phyloP scores from a whole-genome alignment of 176 grass and related monocot species.

The Hsuehochloa calcarea region DNA sequence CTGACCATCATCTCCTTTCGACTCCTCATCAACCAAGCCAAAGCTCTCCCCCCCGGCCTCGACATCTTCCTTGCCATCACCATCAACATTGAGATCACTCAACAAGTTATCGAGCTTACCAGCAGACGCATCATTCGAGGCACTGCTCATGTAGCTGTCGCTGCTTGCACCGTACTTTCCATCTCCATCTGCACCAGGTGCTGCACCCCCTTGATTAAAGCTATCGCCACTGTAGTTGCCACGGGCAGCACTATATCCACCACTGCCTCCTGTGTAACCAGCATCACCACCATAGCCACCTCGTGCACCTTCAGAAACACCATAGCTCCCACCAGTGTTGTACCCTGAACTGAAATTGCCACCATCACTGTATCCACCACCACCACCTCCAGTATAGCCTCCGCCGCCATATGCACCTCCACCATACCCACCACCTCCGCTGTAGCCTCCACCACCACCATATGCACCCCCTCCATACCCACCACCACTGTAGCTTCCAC shows the following conservation, averaged over 20 bases:
- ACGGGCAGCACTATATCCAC: conserved; percentile 11
- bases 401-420: conserved; percentile 14
- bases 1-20: conserved; percentile 10
- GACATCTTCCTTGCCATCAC: background rate
- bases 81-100: conserved; percentile 34
- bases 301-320: conserved; percentile 9
- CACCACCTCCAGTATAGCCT: conserved; percentile 2
- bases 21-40: background rate
- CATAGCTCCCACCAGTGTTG: conserved; percentile 12
- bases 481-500: background rate
- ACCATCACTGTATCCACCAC: conserved; percentile 5
- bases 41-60: background rate
- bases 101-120: conserved; percentile 28
- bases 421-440: conserved; percentile 11
- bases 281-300: conserved; percentile 24
- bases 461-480: conserved; percentile 7
- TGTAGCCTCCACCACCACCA: conserved; percentile 27
- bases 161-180: background rate
- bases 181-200: conserved; percentile 1
- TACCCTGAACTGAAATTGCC: conserved; percentile 16
- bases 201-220: conserved; percentile 19
- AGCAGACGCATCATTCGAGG: background rate
- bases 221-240: conserved; percentile 6
- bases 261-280: conserved; percentile 11
- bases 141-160: background rate